Conservation (phyloP, 2,329 filamentous ascomycete species). For the Dothistroma pini region DNA sequence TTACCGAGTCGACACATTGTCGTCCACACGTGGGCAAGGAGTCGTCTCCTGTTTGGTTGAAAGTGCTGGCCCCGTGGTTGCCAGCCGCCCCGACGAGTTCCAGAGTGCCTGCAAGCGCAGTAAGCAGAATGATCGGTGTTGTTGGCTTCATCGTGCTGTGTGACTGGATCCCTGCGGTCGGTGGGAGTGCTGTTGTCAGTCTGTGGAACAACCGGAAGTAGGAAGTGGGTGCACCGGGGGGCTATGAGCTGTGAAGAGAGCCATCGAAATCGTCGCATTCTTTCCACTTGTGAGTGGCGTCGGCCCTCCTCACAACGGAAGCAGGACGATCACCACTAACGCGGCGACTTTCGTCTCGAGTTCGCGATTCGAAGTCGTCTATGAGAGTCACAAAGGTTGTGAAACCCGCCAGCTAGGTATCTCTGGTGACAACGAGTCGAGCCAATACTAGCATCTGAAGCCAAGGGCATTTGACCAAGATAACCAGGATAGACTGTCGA, state of each 20-base stretch:
- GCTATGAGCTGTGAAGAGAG: not conserved
- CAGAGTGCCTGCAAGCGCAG: not conserved
- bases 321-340: not conserved
- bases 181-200: not conserved
- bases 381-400: not conserved
- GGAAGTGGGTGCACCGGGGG: not conserved
- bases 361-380: not conserved
- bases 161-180: not conserved
- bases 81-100: not conserved
- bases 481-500: too few species aligned
- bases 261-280: not conserved
- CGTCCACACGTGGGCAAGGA: constrained; percentile 1
- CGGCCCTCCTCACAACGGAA: not conserved
- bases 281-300: not conserved
- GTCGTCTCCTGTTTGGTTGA: constrained; percentile 5
- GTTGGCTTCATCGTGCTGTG: not conserved
- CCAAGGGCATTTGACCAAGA: too few species aligned
- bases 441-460: not conserved
- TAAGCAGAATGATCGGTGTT: not conserved
- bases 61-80: constrained; percentile 1
- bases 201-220: not conserved
- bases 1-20: not conserved
- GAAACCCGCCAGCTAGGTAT: not conserved
- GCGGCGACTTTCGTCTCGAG: not conserved
- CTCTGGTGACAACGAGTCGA: too few species aligned